Evolutionary conservation across 208 protist species (phyloP), one percentile per base, ranked within the genome.

Genomic region (Cochliopodium minus): DNA sequence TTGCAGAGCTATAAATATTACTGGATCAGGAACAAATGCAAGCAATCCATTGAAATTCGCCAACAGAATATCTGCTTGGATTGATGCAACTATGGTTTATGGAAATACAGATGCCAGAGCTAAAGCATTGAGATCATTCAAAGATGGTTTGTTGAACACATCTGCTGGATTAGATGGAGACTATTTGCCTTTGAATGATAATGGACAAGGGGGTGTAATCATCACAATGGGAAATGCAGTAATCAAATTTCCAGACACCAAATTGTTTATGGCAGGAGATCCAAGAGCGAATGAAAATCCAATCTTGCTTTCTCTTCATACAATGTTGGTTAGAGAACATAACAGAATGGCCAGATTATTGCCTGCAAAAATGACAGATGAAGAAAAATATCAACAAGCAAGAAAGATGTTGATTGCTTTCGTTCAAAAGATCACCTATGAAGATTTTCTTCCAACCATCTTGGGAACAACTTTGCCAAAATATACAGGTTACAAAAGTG

Each of bases 261-360:
- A 15, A 38, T 15, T 38, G 11, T 38, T 38, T 11, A 15, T 38
- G 11, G 11, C 5, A 38, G 66, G 66, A 29, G 66, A 72, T 26
- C 25, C 26, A 25, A 40, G 68, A 49, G 40, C 38, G 7, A 71
- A 67, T 53, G 64, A 71, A 42, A 70, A 70, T 15, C 58, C 63
- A 32, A 34, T 36, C 9, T 10, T 70, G 1, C 13, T 46, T 1
- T 4, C 39, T 22, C 29, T 71, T 2, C 67, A 71, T 30, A 47
- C 22, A 0, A 4, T 71, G 0, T 39, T 66, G 0, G 15, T 71
- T 5, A 34, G 67, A 39, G 67, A 71, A 15, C 67, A 71, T 32
- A 71, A 71, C 33, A 17, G 67, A 45, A 25, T 66, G 11, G 45
- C 48, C 0, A 33, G n/a, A 30, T 38, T 62, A 13, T 62, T 70